Conservation (phyloP, 2,329 filamentous ascomycete genomes). For the Apiospora arundinis region DNA sequence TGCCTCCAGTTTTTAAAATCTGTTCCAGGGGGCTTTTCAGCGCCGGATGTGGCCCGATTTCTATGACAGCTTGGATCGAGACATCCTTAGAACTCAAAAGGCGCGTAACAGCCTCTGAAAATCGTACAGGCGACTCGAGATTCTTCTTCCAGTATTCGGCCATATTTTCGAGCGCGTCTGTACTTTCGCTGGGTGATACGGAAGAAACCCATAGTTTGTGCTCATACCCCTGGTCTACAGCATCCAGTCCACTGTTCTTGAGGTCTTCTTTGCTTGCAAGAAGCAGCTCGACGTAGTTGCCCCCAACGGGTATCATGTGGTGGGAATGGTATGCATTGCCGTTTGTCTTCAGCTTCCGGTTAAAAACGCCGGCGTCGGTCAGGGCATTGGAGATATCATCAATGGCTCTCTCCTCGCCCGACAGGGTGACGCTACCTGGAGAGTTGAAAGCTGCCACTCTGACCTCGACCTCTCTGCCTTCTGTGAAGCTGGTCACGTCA, state of each 20-base stretch:
- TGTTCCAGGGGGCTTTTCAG: conserved; percentile 29
- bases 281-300: too few relatives aligned
- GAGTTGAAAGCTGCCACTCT: conserved; percentile 46
- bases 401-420: conserved; percentile 51
- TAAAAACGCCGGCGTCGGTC: conserved; percentile 52
- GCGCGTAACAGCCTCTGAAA: conserved; percentile 1
- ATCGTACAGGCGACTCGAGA: background rate
- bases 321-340: conserved; percentile 47
- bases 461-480: conserved; percentile 34
- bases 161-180: too few relatives aligned
- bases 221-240: too few relatives aligned
- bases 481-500: conserved; percentile 29
- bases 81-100: too few relatives aligned
- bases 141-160: conserved; percentile 25
- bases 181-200: too few relatives aligned
- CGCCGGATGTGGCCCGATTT: conserved; percentile 21
- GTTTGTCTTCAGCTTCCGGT: conserved; percentile 50
- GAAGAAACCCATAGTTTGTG: conserved; percentile 52
- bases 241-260: too few relatives aligned
- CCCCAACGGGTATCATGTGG: too few relatives aligned
- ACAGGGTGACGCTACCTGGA: conserved; percentile 52
- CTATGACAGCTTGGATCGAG: too few relatives aligned
- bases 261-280: too few relatives aligned
- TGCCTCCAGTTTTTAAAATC: too few relatives aligned
- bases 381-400: conserved; percentile 46